Evolutionary conservation across 2,329 filamentous ascomycete species (phyloP), one percentile per base, ranked within the genome.

Genomic region (Botrytis deweyae): DNA sequence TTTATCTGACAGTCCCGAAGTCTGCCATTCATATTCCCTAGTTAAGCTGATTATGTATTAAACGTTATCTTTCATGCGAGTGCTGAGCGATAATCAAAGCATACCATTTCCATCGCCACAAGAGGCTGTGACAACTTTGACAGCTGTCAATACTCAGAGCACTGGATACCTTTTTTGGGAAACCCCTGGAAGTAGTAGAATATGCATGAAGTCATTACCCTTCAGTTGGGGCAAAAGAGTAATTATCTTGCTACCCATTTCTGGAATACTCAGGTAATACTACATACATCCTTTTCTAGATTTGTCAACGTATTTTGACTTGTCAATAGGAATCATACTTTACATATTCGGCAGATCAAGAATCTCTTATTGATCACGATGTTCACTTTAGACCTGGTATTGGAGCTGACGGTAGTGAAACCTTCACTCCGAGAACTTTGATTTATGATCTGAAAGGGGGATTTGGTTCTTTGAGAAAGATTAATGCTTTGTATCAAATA

Each of bases 211-310:
- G 94, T 98, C 75, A 87, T 99, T 75, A 98, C 95, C 0, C 86
- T 99, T 64, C 96, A 99, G 86, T 90, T 98, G 75, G 96, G 96
- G 62, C 92, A 97, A 81, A 91, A 93, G 81, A 95, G 93, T 82
- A 99, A 99, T 83, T 97, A 98, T 80, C 85, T 97, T 36, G 95
- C 92, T 44, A 97, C 95, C 0, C 96, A 99, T 84, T 99, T 98
- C 83, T 99, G 96, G 96, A 99, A 99, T 80, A 87, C 93, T 9
- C 95, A 97, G 86, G 93, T 93, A 80, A 76, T 81, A 42, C 25
- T 33, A 33, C 20, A 63, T 33, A 33, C 20, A 63, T 73, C 22
- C 40, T 2, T 8, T 22, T 40, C 36, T n/a, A 29, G 8, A 25
- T 10, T 14, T 33, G 25, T 46, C 20, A 42, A 42, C 40, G 42